These are phyloP conservation scores for Rhodamnia argentea DNA, from an alignment of 345 rosid species.

Conservation along the genomic window DNA sequence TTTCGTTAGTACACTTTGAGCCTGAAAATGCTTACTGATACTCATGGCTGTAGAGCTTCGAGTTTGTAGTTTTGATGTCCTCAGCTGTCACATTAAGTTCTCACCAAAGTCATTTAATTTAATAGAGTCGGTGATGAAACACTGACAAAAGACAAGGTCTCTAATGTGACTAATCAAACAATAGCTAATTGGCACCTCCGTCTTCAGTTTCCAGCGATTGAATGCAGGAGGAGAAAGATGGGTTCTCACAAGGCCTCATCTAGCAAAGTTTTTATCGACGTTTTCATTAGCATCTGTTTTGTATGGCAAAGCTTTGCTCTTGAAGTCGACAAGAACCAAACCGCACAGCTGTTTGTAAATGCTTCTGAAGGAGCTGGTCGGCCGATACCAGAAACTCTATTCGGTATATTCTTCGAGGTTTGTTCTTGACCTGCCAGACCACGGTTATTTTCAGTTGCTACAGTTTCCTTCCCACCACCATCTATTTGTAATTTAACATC, in stretches of 20 bases:
- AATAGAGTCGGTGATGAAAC: not conserved
- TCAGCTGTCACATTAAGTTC: not conserved
- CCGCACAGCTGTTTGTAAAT: constrained; percentile 40
- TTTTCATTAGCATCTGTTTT: constrained; percentile 32
- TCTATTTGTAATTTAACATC: not conserved
- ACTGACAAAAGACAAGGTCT: not conserved
- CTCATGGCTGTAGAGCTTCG: not conserved
- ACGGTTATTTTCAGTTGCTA: not conserved
- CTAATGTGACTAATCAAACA: not conserved
- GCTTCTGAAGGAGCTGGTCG: constrained; percentile 42
- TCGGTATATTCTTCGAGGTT: constrained; percentile 94
- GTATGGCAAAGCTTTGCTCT: constrained; percentile 35
- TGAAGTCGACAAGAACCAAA: constrained; percentile 34
- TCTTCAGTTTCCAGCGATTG: constrained; percentile 2
- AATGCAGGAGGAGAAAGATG: constrained; percentile 36
- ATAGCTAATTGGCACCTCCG: not conserved
- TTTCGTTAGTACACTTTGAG: not conserved
- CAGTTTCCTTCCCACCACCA: not conserved
- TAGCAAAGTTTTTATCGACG: constrained; percentile 14
- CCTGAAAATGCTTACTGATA: not conserved
- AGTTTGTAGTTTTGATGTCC: not conserved
- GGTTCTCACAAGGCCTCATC: constrained; percentile 24
- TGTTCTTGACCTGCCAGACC: not conserved
- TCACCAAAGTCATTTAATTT: not conserved
- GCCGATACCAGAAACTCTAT: constrained; percentile 60